phyloP scores from a whole-genome alignment of 2,329 filamentous ascomycete genomes.

The Tolypocladium tundrense region DNA sequence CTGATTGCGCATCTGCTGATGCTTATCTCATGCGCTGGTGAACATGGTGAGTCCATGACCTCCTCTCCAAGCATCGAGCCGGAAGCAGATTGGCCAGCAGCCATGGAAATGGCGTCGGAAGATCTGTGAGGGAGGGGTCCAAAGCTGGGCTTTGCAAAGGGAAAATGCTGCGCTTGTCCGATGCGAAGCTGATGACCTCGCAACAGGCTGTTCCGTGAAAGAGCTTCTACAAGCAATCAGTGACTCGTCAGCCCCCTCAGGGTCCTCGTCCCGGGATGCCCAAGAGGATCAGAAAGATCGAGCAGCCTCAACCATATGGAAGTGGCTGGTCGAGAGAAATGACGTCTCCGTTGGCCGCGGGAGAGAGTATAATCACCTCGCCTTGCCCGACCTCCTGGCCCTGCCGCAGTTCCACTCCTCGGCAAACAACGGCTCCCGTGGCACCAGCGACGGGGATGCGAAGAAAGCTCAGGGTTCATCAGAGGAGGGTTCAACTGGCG shows the following conservation, averaged over 20 bases:
- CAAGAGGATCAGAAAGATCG: conserved; percentile 11
- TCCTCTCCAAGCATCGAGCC: neutral
- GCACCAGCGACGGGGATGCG: neutral
- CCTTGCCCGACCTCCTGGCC: conserved; percentile 21
- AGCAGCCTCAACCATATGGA: conserved; percentile 22
- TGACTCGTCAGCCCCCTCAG: conserved; percentile 11
- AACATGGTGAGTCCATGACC: conserved; percentile 20
- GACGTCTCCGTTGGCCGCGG: conserved; percentile 25
- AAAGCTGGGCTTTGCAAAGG: neutral
- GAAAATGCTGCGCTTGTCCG: neutral
- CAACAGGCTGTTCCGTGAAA: conserved; percentile 20
- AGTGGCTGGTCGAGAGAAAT: conserved; percentile 21
- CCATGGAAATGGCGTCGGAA: neutral
- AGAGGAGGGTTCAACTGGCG: neutral
- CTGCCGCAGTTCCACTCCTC: conserved; percentile 6
- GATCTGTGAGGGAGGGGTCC: neutral
- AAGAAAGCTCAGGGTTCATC: neutral
- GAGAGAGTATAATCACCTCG: conserved; percentile 26
- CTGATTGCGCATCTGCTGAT: conserved; percentile 25
- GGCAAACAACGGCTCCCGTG: neutral
- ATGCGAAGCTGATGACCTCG: conserved; percentile 2
- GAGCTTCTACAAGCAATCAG: conserved; percentile 22
- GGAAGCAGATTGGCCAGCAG: neutral
- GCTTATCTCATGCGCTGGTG: conserved; percentile 26
- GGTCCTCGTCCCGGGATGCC: conserved; percentile 5